Base-by-base conservation (phyloP, 192 early-diverging fungal species). In the Coemansia erecta region DNA sequence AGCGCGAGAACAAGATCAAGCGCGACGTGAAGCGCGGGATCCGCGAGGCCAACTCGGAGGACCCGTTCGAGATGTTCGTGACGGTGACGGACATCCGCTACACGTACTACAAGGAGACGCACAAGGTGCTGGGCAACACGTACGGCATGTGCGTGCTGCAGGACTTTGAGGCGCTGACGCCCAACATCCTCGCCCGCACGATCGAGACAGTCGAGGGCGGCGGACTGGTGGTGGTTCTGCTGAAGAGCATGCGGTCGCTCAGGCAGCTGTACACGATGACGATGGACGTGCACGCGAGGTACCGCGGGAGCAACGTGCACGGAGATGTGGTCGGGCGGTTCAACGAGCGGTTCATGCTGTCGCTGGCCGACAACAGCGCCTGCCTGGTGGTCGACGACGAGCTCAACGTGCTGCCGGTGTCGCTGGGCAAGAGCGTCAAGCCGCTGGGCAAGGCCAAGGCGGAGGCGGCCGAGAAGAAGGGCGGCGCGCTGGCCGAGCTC, bases 171-270 rank as follows among this genome's bases (percentile, higher is more conserved):
- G 95, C 97, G 6, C 81, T 99, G 57, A 99, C 97, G 15, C 97
- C 97, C 45, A 99, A 99, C 67, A 81, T 95, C 31, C 75, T 99
- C 35, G 97, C 97, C 21, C 86, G 94, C 40, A 99, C 97, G 3
- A 90, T 99, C 49, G 97, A 99, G 75, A 99, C 97, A 6, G 95
- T 99, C 10, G 95, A 97, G 66, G 97, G 97, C 23, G 97, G 97
- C 44, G 97, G 97, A 18, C 85, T 97, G 26, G 90, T 97, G 39
- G 90, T 97, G 17, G 73, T 99, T 40, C 80, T 99, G 61, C 76
- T 99, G 23, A 95, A 94, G 70, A 92, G 91, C 56, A 97, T 99
- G 95, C 87, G 78, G 40, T 96, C 94, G 33, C 77, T 99, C 48
- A 97, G 97, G 66, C 95, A 97, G 73, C 82, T 99, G 33, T 99